These are phyloP conservation scores for Neofusicoccum umdonicola DNA, from an alignment of 2,329 filamentous ascomycete species.

Conservation along the genomic window DNA sequence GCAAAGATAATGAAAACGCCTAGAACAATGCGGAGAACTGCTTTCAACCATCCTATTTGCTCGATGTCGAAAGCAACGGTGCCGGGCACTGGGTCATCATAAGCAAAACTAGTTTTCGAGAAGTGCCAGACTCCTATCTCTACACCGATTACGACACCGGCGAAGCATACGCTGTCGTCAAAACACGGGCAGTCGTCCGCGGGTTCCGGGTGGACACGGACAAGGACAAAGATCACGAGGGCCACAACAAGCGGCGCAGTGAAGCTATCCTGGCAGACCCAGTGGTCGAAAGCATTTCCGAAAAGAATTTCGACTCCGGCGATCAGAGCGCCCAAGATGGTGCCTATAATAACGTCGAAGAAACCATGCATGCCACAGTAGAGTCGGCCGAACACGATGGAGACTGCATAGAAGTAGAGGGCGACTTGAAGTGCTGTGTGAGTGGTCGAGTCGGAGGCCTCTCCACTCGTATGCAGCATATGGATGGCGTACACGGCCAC, in stretches of 20 bases:
- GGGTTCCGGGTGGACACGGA: conserved; percentile 90
- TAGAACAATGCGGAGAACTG: conserved; percentile 66
- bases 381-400: conserved; percentile 84
- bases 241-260: conserved; percentile 63
- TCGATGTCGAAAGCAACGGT: conserved; percentile 65
- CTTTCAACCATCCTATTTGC: conserved; percentile 63
- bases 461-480: conserved; percentile 64
- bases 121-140: conserved; percentile 85
- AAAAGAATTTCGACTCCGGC: conserved; percentile 55
- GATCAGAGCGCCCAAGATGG: conserved; percentile 67
- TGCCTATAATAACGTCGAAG: conserved; percentile 82
- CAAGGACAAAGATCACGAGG: conserved; percentile 68
- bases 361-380: conserved; percentile 99
- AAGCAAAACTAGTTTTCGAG: conserved; percentile 55
- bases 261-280: conserved; percentile 57
- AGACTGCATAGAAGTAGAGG: conserved; percentile 81
- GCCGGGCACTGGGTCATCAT: conserved; percentile 54
- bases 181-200: conserved; percentile 97
- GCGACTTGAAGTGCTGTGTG: conserved; percentile 64
- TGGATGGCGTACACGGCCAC: conserved; percentile 83
- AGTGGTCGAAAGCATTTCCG: conserved; percentile 64
- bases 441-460: conserved; percentile 56
- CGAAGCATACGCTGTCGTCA: conserved; percentile 91
- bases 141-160: conserved; percentile 82
- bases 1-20: conserved; percentile 82